Conservation (phyloP, 768 basidiomycete species). For the Lactarius hatsudake region DNA sequence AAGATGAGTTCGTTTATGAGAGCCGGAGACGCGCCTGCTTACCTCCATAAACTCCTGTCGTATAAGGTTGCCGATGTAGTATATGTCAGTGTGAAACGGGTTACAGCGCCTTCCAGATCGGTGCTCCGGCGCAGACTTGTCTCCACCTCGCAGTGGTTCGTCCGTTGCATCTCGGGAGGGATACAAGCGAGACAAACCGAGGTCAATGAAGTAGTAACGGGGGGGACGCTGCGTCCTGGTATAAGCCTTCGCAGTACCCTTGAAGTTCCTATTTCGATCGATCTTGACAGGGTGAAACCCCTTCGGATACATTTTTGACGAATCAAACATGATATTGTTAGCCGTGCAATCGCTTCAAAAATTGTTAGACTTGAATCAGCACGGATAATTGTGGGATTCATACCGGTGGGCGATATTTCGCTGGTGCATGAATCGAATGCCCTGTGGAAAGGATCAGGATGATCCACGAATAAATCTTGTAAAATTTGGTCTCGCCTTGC, state of each 20-base stretch:
- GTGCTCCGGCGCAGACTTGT: slow-evolving; percentile 41
- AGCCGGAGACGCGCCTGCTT: background rate
- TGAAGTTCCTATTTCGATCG: slow-evolving; percentile 28
- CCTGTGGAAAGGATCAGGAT: slow-evolving; percentile 16
- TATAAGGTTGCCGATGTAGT: slow-evolving; percentile 37
- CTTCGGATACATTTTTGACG: slow-evolving; percentile 30
- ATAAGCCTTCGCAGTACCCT: slow-evolving; percentile 27
- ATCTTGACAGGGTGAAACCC: slow-evolving; percentile 32
- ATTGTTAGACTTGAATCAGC: background rate
- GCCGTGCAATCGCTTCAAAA: slow-evolving; percentile 22
- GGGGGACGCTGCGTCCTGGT: slow-evolving; percentile 31
- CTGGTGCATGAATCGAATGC: slow-evolving; percentile 31
- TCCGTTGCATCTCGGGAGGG: slow-evolving; percentile 32
- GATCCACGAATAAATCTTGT: background rate
- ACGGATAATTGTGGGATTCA: slow-evolving; percentile 10
- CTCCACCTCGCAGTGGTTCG: slow-evolving; percentile 39
- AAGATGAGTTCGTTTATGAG: background rate
- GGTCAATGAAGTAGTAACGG: slow-evolving; percentile 33
- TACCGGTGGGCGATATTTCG: slow-evolving; percentile 34
- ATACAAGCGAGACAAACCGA: slow-evolving; percentile 32
- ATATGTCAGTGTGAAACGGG: slow-evolving; percentile 39
- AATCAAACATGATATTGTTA: slow-evolving; percentile 33
- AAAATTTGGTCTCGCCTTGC: slow-evolving; percentile 33
- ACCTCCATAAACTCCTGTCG: slow-evolving; percentile 34
- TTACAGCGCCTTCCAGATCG: slow-evolving; percentile 27